Conservation (phyloP, 805 yeast genomes). For the Barnettozyma sucrosica region DNA sequence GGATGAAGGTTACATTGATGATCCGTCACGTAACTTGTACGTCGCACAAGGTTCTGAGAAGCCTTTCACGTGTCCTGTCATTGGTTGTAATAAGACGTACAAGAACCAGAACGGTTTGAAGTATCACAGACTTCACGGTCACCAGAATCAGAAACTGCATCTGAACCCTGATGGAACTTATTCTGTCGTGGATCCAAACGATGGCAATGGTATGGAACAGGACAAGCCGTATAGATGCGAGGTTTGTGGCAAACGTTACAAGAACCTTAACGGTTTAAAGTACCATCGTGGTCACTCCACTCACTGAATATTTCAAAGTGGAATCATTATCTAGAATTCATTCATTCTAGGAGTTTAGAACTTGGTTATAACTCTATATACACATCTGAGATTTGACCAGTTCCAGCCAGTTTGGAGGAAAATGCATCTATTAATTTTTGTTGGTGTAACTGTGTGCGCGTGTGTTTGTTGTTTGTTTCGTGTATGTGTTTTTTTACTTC, state of each 20-base stretch:
- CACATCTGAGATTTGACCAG: not conserved
- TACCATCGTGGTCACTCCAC: constrained; percentile 98
- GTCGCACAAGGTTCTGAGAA: constrained; percentile 91
- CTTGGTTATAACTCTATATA: not conserved
- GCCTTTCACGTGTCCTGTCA: constrained; percentile 96
- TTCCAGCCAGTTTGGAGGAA: not conserved
- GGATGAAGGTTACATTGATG: constrained; percentile 81
- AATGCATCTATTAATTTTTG: not conserved
- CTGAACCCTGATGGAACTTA: constrained; percentile 91
- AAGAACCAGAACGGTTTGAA: constrained; percentile 97
- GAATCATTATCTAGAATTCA: not conserved
- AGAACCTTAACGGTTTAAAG: constrained; percentile 91
- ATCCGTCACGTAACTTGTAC: constrained; percentile 91
- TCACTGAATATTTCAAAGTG: constrained; percentile 41
- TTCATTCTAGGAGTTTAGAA: not conserved
- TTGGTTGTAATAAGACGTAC: constrained; percentile 96
- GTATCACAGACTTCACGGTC: constrained; percentile 94
- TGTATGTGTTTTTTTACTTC: not conserved
- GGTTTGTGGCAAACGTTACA: constrained; percentile 95
- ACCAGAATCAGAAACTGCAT: constrained; percentile 88
- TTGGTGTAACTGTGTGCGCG: not conserved
- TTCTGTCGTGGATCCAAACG: constrained; percentile 90
- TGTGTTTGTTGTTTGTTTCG: not conserved
- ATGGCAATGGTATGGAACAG: constrained; percentile 91
- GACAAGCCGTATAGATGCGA: constrained; percentile 98